phyloP scores from a whole-genome alignment of 176 grass and related monocot genomes.

The Eragrostis curvula region DNA sequence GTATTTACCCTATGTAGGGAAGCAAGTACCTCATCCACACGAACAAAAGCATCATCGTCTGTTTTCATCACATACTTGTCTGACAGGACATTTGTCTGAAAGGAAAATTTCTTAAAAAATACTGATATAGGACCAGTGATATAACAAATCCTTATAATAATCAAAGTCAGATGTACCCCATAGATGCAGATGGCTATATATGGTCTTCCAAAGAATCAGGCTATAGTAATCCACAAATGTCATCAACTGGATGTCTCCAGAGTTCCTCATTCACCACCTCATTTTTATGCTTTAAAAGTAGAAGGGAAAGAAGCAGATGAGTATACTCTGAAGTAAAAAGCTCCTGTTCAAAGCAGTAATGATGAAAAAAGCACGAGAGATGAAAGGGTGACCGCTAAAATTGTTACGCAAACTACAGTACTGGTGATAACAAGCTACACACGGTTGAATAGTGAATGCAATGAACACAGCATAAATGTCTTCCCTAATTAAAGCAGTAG shows the following conservation, averaged over 20 bases:
- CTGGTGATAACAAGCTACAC: not conserved
- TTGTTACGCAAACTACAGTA: not conserved
- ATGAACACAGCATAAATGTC: conserved; percentile 3
- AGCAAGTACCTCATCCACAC: conserved; percentile 87
- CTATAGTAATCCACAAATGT: conserved; percentile 99
- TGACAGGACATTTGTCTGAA: conserved; percentile 77
- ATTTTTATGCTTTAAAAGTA: conserved; percentile 83
- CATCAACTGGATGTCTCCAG: conserved; percentile 97
- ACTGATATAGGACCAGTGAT: not conserved
- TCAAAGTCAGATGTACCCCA: conserved; percentile 66
- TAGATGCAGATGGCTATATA: conserved; percentile 96
- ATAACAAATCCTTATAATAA: too few relatives aligned
- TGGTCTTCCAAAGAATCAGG: conserved; percentile 98
- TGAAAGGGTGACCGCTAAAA: conserved; percentile 13
- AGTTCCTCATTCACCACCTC: conserved; percentile 94
- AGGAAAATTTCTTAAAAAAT: conserved; percentile 35
- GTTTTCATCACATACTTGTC: conserved; percentile 99
- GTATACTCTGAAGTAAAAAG: conserved; percentile 19
- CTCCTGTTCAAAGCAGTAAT: conserved; percentile 28
- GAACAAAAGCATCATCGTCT: conserved; percentile 99
- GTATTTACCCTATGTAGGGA: conserved; percentile 67
- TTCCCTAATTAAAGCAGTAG: not conserved
- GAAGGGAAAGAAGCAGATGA: conserved; percentile 34
- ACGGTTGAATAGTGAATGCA: not conserved
- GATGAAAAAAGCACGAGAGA: not conserved